phyloP scores from a whole-genome alignment of 163 green algal species.

The Trebouxiophyceae sp. region DNA sequence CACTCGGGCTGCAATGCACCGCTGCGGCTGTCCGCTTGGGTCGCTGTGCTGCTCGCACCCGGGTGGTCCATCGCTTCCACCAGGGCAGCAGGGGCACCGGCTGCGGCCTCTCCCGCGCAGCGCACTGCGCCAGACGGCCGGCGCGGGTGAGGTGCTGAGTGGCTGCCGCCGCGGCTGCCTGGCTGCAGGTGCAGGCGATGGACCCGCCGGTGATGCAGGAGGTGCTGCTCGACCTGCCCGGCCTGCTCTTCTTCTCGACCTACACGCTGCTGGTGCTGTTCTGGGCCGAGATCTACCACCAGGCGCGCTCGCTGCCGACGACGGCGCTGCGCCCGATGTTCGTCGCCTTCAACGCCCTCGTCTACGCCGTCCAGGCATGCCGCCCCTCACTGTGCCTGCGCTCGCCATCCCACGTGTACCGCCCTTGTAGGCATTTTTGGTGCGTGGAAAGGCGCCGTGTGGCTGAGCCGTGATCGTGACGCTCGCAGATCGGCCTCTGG shows the following conservation, averaged over 20 bases:
- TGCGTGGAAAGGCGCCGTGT: no score
- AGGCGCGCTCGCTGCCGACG: conserved; percentile 80
- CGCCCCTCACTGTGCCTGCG: background rate
- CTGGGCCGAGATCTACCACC: conserved; percentile 98
- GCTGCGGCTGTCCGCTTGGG: no score
- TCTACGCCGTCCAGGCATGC: conserved; percentile 77
- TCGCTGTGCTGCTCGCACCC: no score
- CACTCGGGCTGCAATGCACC: no score
- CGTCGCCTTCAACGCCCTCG: conserved; percentile 75
- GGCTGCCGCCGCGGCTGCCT: no score
- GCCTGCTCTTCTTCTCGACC: conserved; percentile 96
- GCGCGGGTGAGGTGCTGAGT: no score
- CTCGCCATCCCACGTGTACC: background rate
- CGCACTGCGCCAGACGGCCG: no score
- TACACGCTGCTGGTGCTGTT: conserved; percentile 99
- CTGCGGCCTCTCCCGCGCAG: no score
- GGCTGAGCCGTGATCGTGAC: no score
- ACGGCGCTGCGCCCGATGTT: conserved; percentile 75
- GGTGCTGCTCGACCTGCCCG: conserved; percentile 82
- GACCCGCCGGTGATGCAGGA: conserved; percentile 42
- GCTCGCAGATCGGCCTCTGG: conserved; percentile 59
- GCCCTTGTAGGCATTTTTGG: no score
- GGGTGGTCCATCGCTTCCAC: no score
- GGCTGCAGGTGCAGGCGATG: conserved; percentile 27
- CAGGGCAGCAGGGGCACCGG: no score